Conservation (phyloP, 805 yeast genomes). For the Lachancea quebecensis region DNA sequence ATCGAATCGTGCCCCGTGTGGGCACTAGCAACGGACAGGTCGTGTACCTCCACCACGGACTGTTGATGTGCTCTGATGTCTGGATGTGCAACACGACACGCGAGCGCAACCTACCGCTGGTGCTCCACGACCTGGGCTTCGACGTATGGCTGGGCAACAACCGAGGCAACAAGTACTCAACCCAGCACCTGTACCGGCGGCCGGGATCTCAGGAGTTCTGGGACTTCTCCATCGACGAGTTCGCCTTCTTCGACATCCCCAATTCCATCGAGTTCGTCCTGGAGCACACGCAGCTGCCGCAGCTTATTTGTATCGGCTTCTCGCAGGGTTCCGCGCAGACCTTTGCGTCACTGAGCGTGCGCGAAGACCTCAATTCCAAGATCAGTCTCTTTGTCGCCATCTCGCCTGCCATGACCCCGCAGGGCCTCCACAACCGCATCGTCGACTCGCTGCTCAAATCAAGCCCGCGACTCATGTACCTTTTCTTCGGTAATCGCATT, state of each 20-base stretch:
- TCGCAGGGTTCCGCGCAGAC: slow-evolving; percentile 94
- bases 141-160: slow-evolving; percentile 96
- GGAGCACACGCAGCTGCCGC: slow-evolving; percentile 36
- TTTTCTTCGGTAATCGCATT: slow-evolving; percentile 67
- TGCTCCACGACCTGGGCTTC: slow-evolving; percentile 71
- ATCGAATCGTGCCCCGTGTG: slow-evolving; percentile 47
- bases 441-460: slow-evolving; percentile 70
- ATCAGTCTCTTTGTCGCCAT: slow-evolving; percentile 64
- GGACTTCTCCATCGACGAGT: slow-evolving; percentile 88
- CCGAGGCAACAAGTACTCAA: slow-evolving; percentile 87
- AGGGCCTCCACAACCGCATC: slow-evolving; percentile 68
- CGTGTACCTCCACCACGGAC: slow-evolving; percentile 85
- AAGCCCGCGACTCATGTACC: slow-evolving; percentile 64
- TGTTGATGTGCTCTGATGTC: slow-evolving; percentile 81
- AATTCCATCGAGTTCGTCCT: slow-evolving; percentile 70
- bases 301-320: slow-evolving; percentile 74
- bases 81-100: slow-evolving; percentile 54
- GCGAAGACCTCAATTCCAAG: slow-evolving; percentile 53
- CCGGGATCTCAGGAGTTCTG: slow-evolving; percentile 52
- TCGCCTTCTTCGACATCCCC: slow-evolving; percentile 87
- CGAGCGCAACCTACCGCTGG: slow-evolving; percentile 59
- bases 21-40: slow-evolving; percentile 37
- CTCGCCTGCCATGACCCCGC: slow-evolving; percentile 93
- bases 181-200: slow-evolving; percentile 53
- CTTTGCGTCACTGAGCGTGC: slow-evolving; percentile 68